Evolutionary conservation across 805 yeast genomes (phyloP).

Genomic region (Vanderwaltozyma tropicalis): DNA sequence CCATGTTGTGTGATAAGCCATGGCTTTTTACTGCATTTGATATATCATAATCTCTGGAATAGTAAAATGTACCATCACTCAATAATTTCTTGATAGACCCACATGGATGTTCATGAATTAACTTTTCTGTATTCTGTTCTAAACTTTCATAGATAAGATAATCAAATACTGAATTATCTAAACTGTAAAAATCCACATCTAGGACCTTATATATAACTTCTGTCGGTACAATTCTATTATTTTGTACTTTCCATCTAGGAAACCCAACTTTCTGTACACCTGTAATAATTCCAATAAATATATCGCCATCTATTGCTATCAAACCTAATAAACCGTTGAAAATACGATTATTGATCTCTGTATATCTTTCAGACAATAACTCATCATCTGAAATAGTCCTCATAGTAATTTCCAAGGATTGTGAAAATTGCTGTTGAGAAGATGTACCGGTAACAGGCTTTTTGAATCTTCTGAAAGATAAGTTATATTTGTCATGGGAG

Average conservation of each 20-base stretch:
- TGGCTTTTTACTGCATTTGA: constrained; percentile 71
- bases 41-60: constrained; percentile 80
- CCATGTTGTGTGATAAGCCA: constrained; percentile 36
- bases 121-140: constrained; percentile 23
- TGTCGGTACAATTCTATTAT: constrained; percentile 24
- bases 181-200: constrained; percentile 57
- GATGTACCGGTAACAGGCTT: constrained; percentile 14
- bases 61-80: constrained; percentile 78
- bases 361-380: constrained; percentile 30
- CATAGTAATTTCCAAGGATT: constrained; percentile 12
- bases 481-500: constrained; percentile 45
- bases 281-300: constrained; percentile 51
- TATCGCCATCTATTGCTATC: constrained; percentile 40
- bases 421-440: constrained; percentile 12
- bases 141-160: constrained; percentile 17
- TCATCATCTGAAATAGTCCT: constrained; percentile 41
- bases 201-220: constrained; percentile 45
- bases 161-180: constrained; percentile 49
- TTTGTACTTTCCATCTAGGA: constrained; percentile 32
- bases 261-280: constrained; percentile 45
- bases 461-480: constrained; percentile 41
- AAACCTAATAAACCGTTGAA: constrained; percentile 56
- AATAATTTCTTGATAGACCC: constrained; percentile 61
- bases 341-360: constrained; percentile 29
- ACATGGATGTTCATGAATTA: constrained; percentile 63